Evolutionary conservation across 192 early-diverging fungal genomes (phyloP).

Genomic region (Coemansia sp.): DNA sequence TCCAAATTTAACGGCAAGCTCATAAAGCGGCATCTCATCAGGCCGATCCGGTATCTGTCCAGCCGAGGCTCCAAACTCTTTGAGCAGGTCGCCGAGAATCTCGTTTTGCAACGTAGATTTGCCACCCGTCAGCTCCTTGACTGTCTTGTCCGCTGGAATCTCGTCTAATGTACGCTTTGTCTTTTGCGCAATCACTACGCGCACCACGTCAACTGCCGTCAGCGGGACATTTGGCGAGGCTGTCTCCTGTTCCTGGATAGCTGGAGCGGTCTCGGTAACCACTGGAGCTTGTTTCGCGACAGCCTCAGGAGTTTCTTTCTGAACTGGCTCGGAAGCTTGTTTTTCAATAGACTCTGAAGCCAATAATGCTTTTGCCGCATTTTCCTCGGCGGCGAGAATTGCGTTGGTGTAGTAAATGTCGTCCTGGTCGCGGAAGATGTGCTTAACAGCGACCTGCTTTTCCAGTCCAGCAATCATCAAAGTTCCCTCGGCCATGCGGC

Average conservation of each 20-base stretch:
- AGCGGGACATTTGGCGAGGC: conserved; percentile 57
- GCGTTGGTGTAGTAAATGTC: conserved; percentile 55
- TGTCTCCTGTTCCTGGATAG: neutral
- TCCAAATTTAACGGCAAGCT: conserved; percentile 81
- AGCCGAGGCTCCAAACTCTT: conserved; percentile 70
- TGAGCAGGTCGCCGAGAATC: conserved; percentile 91
- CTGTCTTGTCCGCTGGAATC: conserved; percentile 58
- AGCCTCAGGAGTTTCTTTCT: conserved; percentile 6
- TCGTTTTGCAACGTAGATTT: conserved; percentile 97
- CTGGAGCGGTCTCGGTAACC: neutral
- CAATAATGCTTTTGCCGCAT: conserved; percentile 51
- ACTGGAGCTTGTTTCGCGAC: neutral
- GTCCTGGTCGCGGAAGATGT: conserved; percentile 24
- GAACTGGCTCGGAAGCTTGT: conserved; percentile 57
- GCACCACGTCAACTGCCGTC: conserved; percentile 75
- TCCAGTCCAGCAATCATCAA: conserved; percentile 62
- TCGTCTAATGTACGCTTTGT: conserved; percentile 78
- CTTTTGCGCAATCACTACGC: conserved; percentile 86
- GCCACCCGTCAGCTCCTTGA: conserved; percentile 86
- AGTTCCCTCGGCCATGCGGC: conserved; percentile 87
- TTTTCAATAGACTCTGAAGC: conserved; percentile 32
- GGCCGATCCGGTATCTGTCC: conserved; percentile 82
- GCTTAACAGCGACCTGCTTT: conserved; percentile 18
- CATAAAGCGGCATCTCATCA: conserved; percentile 79
- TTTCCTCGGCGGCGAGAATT: conserved; percentile 59